These are phyloP conservation scores for Trametes pubescens DNA, from an alignment of 1,284 basidiomycete genomes.

Conservation along the genomic window DNA sequence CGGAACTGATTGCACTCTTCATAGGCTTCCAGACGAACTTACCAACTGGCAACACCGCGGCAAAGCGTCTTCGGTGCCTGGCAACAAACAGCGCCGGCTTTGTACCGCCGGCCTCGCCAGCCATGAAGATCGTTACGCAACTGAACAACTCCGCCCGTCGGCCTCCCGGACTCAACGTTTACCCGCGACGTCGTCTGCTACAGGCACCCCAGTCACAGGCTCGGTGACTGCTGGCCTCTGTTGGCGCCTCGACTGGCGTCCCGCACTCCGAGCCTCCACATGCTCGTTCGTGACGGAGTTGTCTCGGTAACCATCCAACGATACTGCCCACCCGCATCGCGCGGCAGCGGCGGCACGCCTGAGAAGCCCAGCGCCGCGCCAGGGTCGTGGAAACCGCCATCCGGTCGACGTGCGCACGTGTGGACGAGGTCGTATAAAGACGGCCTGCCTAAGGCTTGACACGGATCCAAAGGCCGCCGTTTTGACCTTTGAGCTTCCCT, in stretches of 20 bases:
- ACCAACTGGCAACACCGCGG: not conserved
- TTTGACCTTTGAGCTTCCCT: not conserved
- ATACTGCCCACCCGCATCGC: not conserved
- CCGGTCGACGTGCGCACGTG: not conserved
- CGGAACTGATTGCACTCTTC: not conserved
- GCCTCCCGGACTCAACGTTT: not conserved
- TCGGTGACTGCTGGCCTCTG: not conserved
- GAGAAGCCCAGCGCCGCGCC: not conserved
- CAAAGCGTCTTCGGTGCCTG: not conserved
- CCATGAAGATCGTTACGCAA: not conserved
- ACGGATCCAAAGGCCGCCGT: not conserved
- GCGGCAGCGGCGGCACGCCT: not conserved
- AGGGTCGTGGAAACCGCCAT: not conserved
- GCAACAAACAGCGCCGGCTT: not conserved
- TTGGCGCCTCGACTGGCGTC: not conserved
- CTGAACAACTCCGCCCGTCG: not conserved
- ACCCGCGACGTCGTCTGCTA: not conserved
- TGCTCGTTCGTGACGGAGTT: slow-evolving; percentile 1
- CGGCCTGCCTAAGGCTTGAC: not conserved
- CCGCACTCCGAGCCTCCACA: too few species aligned
- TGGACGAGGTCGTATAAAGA: not conserved
- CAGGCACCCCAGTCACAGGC: not conserved
- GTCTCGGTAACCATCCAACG: slow-evolving; percentile 5
- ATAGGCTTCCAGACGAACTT: not conserved
- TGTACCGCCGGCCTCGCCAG: not conserved